These are phyloP conservation scores for Dryas octopetala DNA, from an alignment of 306 rosid species.

Conservation along the genomic window DNA sequence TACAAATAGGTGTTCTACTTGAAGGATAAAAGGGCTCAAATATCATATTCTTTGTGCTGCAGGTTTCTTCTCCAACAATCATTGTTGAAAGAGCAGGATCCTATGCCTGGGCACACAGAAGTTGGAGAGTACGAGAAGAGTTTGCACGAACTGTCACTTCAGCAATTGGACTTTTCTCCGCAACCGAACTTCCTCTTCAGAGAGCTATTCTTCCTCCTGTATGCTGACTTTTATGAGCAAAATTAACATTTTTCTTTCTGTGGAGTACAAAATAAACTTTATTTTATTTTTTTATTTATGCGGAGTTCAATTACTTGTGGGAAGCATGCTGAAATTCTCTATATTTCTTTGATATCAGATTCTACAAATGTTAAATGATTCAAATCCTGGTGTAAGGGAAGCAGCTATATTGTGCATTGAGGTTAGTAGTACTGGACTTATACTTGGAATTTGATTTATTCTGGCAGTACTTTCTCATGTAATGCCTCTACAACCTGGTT, in stretches of 20 bases:
- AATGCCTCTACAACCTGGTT: background rate
- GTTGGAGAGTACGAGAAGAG: slow-evolving; percentile 99
- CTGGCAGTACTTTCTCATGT: background rate
- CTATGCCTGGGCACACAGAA: slow-evolving; percentile 89
- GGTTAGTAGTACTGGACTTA: slow-evolving; percentile 45
- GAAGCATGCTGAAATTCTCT: slow-evolving; percentile 18
- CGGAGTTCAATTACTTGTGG: slow-evolving; percentile 6
- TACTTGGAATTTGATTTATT: background rate
- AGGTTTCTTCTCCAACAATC: slow-evolving; percentile 98
- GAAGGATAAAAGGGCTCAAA: background rate
- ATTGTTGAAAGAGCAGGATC: slow-evolving; percentile 98
- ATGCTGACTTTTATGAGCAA: slow-evolving; percentile 33
- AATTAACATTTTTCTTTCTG: slow-evolving; percentile 1
- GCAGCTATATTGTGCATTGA: slow-evolving; percentile 90
- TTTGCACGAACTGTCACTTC: slow-evolving; percentile 94
- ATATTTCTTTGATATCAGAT: slow-evolving; percentile 45
- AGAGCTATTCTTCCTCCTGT: slow-evolving; percentile 92
- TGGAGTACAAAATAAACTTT: background rate
- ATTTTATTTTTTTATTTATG: background rate
- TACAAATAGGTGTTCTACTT: background rate
- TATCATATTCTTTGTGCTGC: slow-evolving; percentile 12
- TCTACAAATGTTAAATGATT: slow-evolving; percentile 89
- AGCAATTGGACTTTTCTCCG: slow-evolving; percentile 85
- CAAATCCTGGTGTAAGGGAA: slow-evolving; percentile 86
- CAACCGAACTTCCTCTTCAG: slow-evolving; percentile 93